These are phyloP conservation scores for Amanita subjunquillea DNA, from an alignment of 768 basidiomycete genomes.

Conservation along the genomic window DNA sequence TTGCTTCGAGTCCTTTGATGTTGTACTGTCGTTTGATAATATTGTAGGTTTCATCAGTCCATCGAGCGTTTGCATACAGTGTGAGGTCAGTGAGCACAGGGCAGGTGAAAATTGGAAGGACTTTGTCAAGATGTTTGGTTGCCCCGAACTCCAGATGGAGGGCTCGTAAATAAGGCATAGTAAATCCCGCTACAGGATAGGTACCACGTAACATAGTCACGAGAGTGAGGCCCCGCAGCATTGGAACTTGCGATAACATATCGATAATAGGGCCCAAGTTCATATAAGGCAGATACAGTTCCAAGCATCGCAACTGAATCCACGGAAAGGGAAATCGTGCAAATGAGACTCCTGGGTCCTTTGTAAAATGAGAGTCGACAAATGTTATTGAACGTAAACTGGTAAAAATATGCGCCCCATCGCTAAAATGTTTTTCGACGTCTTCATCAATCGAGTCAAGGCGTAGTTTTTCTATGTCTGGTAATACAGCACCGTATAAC, in stretches of 20 bases:
- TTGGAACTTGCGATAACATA: too few relatives aligned
- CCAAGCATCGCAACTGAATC: background rate
- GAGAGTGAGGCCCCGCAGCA: background rate
- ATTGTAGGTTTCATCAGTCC: background rate
- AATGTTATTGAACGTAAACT: background rate
- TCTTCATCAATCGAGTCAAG: background rate
- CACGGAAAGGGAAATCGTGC: background rate
- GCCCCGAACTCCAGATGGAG: background rate
- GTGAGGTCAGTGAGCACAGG: background rate
- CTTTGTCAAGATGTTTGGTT: background rate
- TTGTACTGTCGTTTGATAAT: background rate
- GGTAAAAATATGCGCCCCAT: background rate
- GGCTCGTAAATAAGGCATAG: background rate
- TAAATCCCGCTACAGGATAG: background rate
- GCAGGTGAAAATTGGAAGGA: background rate
- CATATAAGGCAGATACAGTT: background rate
- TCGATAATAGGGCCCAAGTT: background rate
- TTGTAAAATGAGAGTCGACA: background rate
- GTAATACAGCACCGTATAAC: too few relatives aligned
- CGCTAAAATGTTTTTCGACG: background rate
- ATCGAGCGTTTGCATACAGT: background rate
- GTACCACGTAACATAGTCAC: background rate
- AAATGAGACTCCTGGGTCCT: background rate
- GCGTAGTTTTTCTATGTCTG: too few relatives aligned
- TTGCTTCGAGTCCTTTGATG: background rate